Evolutionary conservation across 176 grass and related monocot species (phyloP), one percentile per base, ranked within the genome.

Genomic region (Elaeis guineensis): DNA sequence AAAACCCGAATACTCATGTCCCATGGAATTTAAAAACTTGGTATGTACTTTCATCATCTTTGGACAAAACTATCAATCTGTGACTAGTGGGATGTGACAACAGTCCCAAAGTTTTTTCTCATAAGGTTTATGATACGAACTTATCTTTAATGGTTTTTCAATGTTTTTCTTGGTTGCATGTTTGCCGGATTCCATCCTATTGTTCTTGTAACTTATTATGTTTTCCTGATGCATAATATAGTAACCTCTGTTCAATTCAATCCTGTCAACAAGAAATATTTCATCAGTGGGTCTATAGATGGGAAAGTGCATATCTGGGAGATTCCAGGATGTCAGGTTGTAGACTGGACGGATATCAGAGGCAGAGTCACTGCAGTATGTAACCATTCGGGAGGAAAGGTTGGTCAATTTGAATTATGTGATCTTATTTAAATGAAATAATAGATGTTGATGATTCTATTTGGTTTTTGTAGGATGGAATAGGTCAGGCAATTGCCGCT

Each of bases 261-360:
- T 56, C 65, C 52, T 55, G 28, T 39, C 16, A 52, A 68, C 21
- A 52, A 68, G 19, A 11, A 12, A 48, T 68, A 48, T 24, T 68
- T 68, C 65, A 56, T 68, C n/a, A 68, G 50, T 54, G 65, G 51
- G 11, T 68, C 65, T 1, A 19, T 68, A 17, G 65, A 68, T 68
- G 19, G 65, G 35, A 68, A 56, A 68, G 65, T 56, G 4, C 52
- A 52, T 19, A 56, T 68, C 0, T 68, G 52, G 65, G 11, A 18
- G 3, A 24, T 55, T 35, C 0, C 19, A 21, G 52, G 20, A 26
- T 35, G 35, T 17, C 19, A 5, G 21, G 65, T 68, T 22, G 65
- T 56, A 6, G 17, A 68, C 16, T 68, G 65, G 65, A 14, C 17
- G 17, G 65, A 68, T 52, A 35, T 28, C 1, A 55, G 28, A 52